Evolutionary conservation across 129 eudicot species (phyloP).

Genomic region (Kitagawia praeruptora): DNA sequence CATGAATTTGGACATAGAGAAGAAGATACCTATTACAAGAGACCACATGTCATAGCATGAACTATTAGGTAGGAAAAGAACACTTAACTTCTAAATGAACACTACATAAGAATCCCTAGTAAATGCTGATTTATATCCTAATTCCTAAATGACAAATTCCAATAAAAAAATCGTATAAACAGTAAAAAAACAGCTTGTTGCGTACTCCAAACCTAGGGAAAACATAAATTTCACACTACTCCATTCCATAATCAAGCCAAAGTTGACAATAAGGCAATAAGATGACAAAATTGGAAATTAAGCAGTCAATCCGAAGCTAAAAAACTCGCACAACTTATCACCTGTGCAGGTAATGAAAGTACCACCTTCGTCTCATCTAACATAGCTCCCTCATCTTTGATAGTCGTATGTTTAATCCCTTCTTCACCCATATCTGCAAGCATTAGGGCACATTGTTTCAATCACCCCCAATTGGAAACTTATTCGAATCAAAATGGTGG

Average conservation of each 20-base stretch:
- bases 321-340: background rate
- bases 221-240: background rate
- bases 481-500: background rate
- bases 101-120: background rate
- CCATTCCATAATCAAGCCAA: background rate
- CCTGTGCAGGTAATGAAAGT: conserved; percentile 3
- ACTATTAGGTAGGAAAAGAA: background rate
- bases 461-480: background rate
- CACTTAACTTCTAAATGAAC: background rate
- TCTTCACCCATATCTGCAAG: background rate
- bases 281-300: background rate
- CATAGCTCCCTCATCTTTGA: conserved; percentile 7
- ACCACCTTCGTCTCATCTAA: conserved; percentile 1
- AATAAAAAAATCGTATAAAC: background rate
- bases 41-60: background rate
- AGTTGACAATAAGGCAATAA: background rate
- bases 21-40: conserved; percentile 11
- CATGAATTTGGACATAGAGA: background rate
- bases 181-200: background rate
- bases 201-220: background rate
- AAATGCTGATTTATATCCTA: background rate
- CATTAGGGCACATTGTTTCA: background rate
- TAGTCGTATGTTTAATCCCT: background rate
- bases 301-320: background rate
- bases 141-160: background rate